Evolutionary conservation across 2,329 filamentous ascomycete species (phyloP).

Genomic region (Penicillium sclerotigenum): DNA sequence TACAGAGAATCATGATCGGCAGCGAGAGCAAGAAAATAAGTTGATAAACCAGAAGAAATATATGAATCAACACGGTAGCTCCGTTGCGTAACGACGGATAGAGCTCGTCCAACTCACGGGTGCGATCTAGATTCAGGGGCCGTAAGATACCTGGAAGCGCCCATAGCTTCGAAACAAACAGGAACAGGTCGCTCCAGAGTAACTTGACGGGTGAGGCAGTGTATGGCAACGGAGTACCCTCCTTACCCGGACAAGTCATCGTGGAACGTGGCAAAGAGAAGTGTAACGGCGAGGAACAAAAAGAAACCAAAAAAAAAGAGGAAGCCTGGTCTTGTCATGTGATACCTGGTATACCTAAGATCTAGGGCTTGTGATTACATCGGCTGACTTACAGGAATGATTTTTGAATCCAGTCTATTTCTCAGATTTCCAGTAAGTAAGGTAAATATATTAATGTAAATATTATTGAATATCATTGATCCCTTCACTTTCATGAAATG

Average conservation of each 20-base stretch:
- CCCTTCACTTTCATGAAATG: not conserved
- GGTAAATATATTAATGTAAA: too few species aligned
- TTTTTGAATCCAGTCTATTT: too few species aligned
- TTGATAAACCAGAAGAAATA: constrained; percentile 59
- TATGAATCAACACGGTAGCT: constrained; percentile 57
- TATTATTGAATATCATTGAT: too few species aligned
- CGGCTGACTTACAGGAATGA: not conserved
- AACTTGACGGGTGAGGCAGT: constrained; percentile 41
- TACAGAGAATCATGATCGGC: constrained; percentile 48
- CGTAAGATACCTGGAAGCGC: constrained; percentile 59
- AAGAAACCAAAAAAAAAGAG: not conserved
- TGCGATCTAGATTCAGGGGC: constrained; percentile 54
- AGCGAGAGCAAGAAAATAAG: constrained; percentile 58
- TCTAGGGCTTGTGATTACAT: not conserved
- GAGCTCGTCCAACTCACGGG: constrained; percentile 61
- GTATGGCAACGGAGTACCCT: constrained; percentile 32
- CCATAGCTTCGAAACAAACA: constrained; percentile 34
- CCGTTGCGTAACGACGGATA: constrained; percentile 58
- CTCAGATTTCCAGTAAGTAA: too few species aligned
- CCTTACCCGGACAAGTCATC: constrained; percentile 3
- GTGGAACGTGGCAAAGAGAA: not conserved
- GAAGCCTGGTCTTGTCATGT: constrained; percentile 1
- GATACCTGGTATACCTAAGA: not conserved
- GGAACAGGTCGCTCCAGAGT: constrained; percentile 39
- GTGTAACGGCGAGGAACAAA: not conserved